These are phyloP conservation scores for Lipomyces sp. DNA, from an alignment of 805 yeast genomes.

Conservation along the genomic window DNA sequence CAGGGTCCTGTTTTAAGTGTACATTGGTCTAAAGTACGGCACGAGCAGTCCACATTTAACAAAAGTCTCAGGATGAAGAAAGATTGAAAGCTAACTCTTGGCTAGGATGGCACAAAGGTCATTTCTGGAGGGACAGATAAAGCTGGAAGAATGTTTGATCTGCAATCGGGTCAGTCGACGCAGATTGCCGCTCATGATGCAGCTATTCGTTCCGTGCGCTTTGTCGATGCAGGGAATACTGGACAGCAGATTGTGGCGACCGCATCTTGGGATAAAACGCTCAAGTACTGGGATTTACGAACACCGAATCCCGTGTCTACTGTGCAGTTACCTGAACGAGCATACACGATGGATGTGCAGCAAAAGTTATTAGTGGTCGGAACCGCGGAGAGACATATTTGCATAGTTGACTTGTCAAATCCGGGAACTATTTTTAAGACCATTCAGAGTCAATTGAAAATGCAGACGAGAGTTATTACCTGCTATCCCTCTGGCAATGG, in stretches of 20 bases:
- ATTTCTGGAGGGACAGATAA: conserved; percentile 91
- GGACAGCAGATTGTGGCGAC: conserved; percentile 79
- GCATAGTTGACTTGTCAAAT: conserved; percentile 70
- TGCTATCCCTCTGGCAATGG: conserved; percentile 95
- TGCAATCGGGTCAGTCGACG: conserved; percentile 77
- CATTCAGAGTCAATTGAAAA: conserved; percentile 76
- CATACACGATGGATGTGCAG: conserved; percentile 82
- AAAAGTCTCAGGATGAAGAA: not conserved
- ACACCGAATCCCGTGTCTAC: conserved; percentile 78
- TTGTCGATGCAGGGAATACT: conserved; percentile 82
- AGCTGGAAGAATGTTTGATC: conserved; percentile 80
- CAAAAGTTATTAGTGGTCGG: conserved; percentile 88
- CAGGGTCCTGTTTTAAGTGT: conserved; percentile 84
- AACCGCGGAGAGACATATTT: conserved; percentile 86
- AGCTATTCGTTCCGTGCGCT: conserved; percentile 73
- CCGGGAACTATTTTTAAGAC: conserved; percentile 84
- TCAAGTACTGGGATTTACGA: conserved; percentile 94
- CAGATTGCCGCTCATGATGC: conserved; percentile 88
- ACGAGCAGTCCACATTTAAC: not conserved
- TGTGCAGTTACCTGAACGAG: conserved; percentile 84
- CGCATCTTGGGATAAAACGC: conserved; percentile 96
- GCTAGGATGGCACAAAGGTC: conserved; percentile 79
- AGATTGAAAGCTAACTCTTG: not conserved
- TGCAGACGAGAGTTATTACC: conserved; percentile 81
- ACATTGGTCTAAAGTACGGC: conserved; percentile 62